These are phyloP conservation scores for Aspergillus bombycis DNA, from an alignment of 2,329 filamentous ascomycete genomes.

Conservation along the genomic window DNA sequence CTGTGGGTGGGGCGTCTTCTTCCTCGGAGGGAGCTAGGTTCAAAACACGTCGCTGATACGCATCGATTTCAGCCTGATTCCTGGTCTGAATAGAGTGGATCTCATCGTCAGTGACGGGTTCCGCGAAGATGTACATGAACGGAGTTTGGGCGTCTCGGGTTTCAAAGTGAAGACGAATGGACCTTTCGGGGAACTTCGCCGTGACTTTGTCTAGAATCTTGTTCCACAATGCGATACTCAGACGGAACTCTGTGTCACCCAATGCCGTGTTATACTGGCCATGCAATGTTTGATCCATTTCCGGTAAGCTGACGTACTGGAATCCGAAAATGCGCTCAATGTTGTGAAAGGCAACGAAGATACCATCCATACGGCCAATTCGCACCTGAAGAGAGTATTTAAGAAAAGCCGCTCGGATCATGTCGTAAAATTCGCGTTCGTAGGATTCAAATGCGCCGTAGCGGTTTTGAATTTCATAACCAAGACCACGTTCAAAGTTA, in stretches of 20 bases:
- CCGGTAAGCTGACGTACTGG: conserved; percentile 83
- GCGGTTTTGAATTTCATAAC: conserved; percentile 80
- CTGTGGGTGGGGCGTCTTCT: conserved; percentile 15
- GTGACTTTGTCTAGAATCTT: conserved; percentile 77
- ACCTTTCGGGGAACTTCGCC: conserved; percentile 70
- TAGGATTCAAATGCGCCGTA: conserved; percentile 86
- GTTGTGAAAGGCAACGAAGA: conserved; percentile 97
- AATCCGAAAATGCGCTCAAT: conserved; percentile 95
- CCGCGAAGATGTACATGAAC: conserved; percentile 87
- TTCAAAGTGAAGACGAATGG: conserved; percentile 81
- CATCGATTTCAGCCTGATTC: conserved; percentile 66
- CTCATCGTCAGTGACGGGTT: conserved; percentile 75
- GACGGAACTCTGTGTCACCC: conserved; percentile 82
- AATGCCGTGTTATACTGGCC: conserved; percentile 67
- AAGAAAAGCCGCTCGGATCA: conserved; percentile 91
- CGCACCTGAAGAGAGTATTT: conserved; percentile 97
- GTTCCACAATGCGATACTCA: conserved; percentile 79
- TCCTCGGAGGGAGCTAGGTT: conserved; percentile 30
- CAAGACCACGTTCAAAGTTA: conserved; percentile 72
- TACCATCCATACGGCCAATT: conserved; percentile 98
- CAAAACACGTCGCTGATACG: conserved; percentile 63
- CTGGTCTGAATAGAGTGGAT: conserved; percentile 74
- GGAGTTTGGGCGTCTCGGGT: conserved; percentile 64
- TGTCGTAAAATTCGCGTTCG: conserved; percentile 94
- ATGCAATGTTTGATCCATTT: conserved; percentile 92